Base-by-base conservation (phyloP, 2,329 filamentous ascomycete species). In the Cylindrodendrum hubeiense region DNA sequence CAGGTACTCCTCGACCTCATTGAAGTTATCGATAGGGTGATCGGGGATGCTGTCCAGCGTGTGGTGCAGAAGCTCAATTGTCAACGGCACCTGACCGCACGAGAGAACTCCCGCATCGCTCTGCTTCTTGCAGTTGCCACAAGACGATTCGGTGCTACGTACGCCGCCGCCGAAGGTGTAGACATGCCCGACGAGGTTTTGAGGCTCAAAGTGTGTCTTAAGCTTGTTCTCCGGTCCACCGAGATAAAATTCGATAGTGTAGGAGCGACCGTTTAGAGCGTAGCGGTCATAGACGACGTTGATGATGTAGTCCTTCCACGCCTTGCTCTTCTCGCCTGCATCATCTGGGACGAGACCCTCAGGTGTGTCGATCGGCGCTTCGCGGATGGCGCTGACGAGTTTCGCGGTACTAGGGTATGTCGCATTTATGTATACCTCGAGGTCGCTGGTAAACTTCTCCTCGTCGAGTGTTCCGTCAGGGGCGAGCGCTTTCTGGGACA, bases 241-340 rank as follows among this genome's bases (percentile, higher is more conserved):
- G 2, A 60, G 56, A 37, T 17, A 60, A 26, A 60, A 60, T 6
- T 30, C 43, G 56, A 60, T 60, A 10, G 56, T 17, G 24, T 51
- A 60, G 2, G 56, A 52, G 8, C 9, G 6, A 2, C 56, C 47
- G 2, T 8, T 33, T 1, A 60, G 24, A 10, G 56, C 56, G 22
- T 52, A 60, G 26, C 56, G 56, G 15, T 60, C 56, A 26, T 60
- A 60, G 5, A 22, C 4, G 12, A 60, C 47, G 47, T 60, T 60
- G 47, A 60, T 60, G 15, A 60, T 41, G 13, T 60, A 60, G 19
- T 60, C 56, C 17, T 60, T n/a, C 13, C 30, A 58, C 12, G 44
- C 5, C 21, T 39, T 39, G 3, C 34, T 24, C 41, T 47, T 12
- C 22, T 28, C 19, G 9, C 8, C 44, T 5, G 34, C 13, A 37